These are phyloP conservation scores for Exophiala oligosperma DNA, from an alignment of 2,329 filamentous ascomycete species.

Conservation along the genomic window DNA sequence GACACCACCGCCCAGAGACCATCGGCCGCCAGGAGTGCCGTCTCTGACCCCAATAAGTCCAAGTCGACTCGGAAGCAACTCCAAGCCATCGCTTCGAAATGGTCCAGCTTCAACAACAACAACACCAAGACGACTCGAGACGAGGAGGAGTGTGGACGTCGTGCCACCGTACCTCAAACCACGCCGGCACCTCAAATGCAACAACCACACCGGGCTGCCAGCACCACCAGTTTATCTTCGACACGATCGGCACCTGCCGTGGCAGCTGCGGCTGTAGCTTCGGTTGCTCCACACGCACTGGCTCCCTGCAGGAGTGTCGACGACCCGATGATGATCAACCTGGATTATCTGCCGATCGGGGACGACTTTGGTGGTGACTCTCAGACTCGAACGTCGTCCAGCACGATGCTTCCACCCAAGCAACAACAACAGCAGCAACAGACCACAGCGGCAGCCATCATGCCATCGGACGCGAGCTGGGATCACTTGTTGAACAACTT, in stretches of 20 bases:
- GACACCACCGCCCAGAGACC: not conserved
- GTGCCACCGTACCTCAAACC: constrained; percentile 20
- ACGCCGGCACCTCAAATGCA: constrained; percentile 6
- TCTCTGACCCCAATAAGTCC: constrained; percentile 18
- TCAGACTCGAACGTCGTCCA: constrained; percentile 38
- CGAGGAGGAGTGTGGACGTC: constrained; percentile 14
- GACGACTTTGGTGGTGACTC: constrained; percentile 32
- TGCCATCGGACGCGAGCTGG: constrained; percentile 65
- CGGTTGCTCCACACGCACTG: constrained; percentile 11
- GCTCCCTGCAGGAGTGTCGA: constrained; percentile 7
- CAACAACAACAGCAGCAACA: constrained; percentile 30
- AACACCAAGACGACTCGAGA: not conserved
- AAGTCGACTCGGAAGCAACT: constrained; percentile 28
- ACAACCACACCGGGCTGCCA: constrained; percentile 19
- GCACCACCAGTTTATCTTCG: constrained; percentile 26
- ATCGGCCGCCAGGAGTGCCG: constrained; percentile 8
- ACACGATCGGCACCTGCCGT: constrained; percentile 26
- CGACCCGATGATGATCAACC: constrained; percentile 44
- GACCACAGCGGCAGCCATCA: constrained; percentile 27
- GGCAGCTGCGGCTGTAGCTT: constrained; percentile 5
- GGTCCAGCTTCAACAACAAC: constrained; percentile 24
- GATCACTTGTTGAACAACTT: constrained; percentile 77
- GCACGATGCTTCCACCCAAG: constrained; percentile 41
- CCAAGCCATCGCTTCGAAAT: constrained; percentile 29
- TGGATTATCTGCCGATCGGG: constrained; percentile 59